Base-by-base conservation (phyloP, 768 basidiomycete species). In the Termitomyces titanicus region DNA sequence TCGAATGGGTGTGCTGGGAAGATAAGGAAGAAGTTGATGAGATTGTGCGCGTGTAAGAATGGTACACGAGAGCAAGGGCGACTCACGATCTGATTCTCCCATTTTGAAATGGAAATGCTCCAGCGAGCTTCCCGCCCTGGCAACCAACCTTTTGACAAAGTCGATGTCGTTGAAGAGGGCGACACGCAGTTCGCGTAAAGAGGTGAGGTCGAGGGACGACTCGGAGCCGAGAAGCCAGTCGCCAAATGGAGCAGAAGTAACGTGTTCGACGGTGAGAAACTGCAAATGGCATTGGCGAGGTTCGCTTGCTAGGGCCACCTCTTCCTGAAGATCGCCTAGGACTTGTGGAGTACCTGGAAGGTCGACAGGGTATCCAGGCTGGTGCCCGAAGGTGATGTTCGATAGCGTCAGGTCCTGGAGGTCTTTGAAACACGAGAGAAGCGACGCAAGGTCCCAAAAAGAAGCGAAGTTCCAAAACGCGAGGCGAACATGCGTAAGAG, bases 91-190 rank as follows among this genome's bases (percentile, higher is more conserved):
- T 69, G 72, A 76, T 46, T 65, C 61, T 5, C 73, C 75, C 31
- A 76, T 75, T 56, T 78, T 78, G 56, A 78, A 67, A 59, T 77
- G 75, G 40, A 78, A 69, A 57, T 73, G 71, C 60, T 77, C 72
- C 7, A 78, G 62, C 13, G 75, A 71, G 8, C 54, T 50, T 13
- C 74, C 74, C 13, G 73, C 67, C 1, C 65, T 63, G 9, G 56
- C 57, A 20, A 78, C 63, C 29, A 78, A 68, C 62, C 65, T 69
- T 33, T 72, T 67, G 39, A 76, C 65, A 24, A 70, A 68, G 11
- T 62, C 52, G 13, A 70, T 60, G 57, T 75, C 73, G 40, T 68
- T 68, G 54, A 73, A 76, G 55, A 76, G 73, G 1, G 75, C 73
- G 34, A 78, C 65, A 20, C 75, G 71, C 29, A 78, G 64, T 56